These are phyloP conservation scores for Ustilago loliicola DNA, from an alignment of 1,284 basidiomycete species.

Conservation along the genomic window DNA sequence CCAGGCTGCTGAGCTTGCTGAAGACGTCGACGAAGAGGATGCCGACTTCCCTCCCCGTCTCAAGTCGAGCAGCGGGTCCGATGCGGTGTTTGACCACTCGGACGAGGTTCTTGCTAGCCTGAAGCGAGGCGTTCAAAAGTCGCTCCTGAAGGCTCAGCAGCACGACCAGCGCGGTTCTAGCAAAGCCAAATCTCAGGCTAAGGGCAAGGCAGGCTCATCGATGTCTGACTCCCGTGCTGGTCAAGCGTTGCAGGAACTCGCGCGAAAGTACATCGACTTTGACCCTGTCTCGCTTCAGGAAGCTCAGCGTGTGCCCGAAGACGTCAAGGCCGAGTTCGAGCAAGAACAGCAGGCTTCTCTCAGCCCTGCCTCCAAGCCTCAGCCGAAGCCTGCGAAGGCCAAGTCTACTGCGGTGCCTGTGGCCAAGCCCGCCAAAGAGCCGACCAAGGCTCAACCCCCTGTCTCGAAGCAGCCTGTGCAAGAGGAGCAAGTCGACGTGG, in stretches of 20 bases:
- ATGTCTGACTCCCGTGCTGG: conserved; percentile 58
- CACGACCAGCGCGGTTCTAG: background rate
- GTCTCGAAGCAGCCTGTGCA: conserved; percentile 24
- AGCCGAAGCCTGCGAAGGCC: conserved; percentile 15
- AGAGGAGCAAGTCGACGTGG: conserved; percentile 13
- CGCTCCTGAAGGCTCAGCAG: conserved; percentile 38
- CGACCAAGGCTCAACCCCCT: conserved; percentile 4
- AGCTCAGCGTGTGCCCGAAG: conserved; percentile 35
- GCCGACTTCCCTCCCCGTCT: conserved; percentile 55
- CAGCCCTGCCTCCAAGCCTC: conserved; percentile 12
- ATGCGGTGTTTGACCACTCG: conserved; percentile 48
- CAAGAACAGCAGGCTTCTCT: conserved; percentile 29
- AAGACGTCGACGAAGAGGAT: conserved; percentile 65
- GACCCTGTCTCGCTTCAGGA: conserved; percentile 58
- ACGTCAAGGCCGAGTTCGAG: conserved; percentile 48
- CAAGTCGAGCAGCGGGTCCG: conserved; percentile 34
- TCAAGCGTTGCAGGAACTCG: conserved; percentile 59
- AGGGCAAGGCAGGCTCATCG: conserved; percentile 18
- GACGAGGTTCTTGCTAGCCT: conserved; percentile 41
- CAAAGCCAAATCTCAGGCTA: conserved; percentile 13
- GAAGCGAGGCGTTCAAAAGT: conserved; percentile 46
- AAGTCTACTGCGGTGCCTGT: conserved; percentile 17
- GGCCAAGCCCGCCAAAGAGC: conserved; percentile 7
- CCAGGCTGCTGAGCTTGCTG: conserved; percentile 63
- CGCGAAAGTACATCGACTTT: conserved; percentile 66